Percentiles rank a stretch among this genome's conserved stretches.
phyloP scores from a whole-genome alignment of 1,139 yeast genomes.

The Yamadazyma jaroonii region DNA sequence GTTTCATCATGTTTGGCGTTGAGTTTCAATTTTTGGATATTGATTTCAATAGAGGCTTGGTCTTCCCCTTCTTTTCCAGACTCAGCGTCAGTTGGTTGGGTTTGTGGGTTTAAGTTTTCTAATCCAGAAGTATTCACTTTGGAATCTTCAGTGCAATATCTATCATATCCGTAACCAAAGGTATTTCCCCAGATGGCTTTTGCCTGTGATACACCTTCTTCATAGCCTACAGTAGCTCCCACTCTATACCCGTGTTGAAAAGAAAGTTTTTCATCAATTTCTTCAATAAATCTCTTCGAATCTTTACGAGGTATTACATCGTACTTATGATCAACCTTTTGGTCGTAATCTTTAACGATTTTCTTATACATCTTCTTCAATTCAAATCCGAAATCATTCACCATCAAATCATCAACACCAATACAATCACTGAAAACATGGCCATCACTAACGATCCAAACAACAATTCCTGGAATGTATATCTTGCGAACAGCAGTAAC shows the following conservation, averaged over 20 bases:
- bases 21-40: background rate
- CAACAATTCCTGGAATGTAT: slow-evolving; percentile 54
- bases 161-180: too few relatives aligned
- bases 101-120: too few relatives aligned
- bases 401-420: slow-evolving; percentile 51
- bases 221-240: background rate
- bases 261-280: background rate
- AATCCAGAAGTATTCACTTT: too few relatives aligned
- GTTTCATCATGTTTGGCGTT: slow-evolving; percentile 15
- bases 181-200: too few relatives aligned
- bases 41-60: too few relatives aligned
- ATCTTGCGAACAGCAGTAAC: slow-evolving; percentile 30
- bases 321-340: background rate
- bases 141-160: too few relatives aligned
- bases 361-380: slow-evolving; percentile 39
- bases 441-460: slow-evolving; percentile 62
- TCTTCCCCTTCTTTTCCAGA: too few relatives aligned
- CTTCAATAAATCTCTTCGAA: too few relatives aligned
- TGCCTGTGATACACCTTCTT: background rate
- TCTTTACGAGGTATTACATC: background rate
- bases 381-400: slow-evolving; percentile 44
- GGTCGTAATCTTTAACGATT: slow-evolving; percentile 14
- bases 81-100: too few relatives aligned
- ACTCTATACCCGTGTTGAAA: background rate
- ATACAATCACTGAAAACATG: slow-evolving; percentile 66